Conservation (phyloP, 2,329 filamentous ascomycete genomes). For the Chrysoporthe deuterocubensis region DNA sequence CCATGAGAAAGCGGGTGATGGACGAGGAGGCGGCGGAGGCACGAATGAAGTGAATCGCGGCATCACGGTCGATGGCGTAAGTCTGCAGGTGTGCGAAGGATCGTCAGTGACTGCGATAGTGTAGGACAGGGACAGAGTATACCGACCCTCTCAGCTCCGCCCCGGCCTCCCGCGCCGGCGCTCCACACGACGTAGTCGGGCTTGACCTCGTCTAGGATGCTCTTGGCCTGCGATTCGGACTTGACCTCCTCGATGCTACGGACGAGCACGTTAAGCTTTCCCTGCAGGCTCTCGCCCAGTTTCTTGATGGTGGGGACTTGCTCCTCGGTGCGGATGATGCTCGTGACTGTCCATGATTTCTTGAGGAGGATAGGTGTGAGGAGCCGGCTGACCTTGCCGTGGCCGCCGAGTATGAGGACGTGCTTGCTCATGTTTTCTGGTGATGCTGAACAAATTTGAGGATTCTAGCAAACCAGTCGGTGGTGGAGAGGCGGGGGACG, state of each 20-base stretch:
- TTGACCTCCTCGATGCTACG: constrained; percentile 74
- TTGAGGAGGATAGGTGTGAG: constrained; percentile 77
- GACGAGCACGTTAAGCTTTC: constrained; percentile 71
- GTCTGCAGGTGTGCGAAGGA: constrained; percentile 44
- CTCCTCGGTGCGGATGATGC: constrained; percentile 73
- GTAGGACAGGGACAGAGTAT: constrained; percentile 7
- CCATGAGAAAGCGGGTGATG: constrained; percentile 65
- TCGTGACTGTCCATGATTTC: constrained; percentile 77
- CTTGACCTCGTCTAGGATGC: constrained; percentile 63
- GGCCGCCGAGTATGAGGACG: constrained; percentile 78
- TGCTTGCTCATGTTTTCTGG: constrained; percentile 42
- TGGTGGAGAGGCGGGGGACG: background rate
- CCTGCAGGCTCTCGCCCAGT: constrained; percentile 57
- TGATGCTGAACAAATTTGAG: background rate
- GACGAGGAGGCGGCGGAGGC: constrained; percentile 58
- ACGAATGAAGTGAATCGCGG: constrained; percentile 64
- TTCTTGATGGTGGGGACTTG: constrained; percentile 68
- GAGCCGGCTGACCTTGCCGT: constrained; percentile 76
- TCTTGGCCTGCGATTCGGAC: constrained; percentile 62
- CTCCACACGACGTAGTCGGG: constrained; percentile 72
- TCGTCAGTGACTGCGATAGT: constrained; percentile 6
- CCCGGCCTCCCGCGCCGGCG: constrained; percentile 66
- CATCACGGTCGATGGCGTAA: constrained; percentile 64
- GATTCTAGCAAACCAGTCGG: background rate
- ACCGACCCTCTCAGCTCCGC: constrained; percentile 54